Evolutionary conservation across 345 rosid genomes (phyloP), one percentile per base, ranked within the genome.

Genomic region (Acer saccharum): DNA sequence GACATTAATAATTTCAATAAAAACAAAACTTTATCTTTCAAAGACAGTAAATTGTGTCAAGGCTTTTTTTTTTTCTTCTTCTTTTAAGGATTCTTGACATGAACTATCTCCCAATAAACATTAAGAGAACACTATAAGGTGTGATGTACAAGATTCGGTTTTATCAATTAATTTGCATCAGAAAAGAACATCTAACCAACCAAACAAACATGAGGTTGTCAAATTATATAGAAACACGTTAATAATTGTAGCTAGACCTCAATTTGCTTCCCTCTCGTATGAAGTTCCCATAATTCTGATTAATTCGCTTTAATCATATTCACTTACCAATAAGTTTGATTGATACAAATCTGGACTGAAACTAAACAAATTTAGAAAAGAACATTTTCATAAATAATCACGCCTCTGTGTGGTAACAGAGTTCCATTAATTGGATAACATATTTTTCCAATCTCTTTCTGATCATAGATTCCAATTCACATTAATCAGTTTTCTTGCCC

Each of bases 401-500:
- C 0, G 50, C 50, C 62, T 44, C 29, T 12, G 43, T 4, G 71
- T 35, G 50, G 29, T 18, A 48, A 6, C 71, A 29, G 50, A 72
- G 50, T 73, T 55, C 39, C 69, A 68, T 43, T 18, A 68, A 41
- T 74, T 77, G 72, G 72, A 72, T 10, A 66, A 41, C 55, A 74
- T 50, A 48, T 41, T 70, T 70, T 58, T 62, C 71, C 25, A 71
- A 54, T 17, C n/a, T 11, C 64, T 69, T 35, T 60, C 63, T 7
- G 27, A 41, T 55, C 58, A 63, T 29, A 57, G 62, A 60, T 60
- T 72, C 80, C 77, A 74, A 75, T 70, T 78, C 72, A 29, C 71
- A 66, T 27, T 58, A 17, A 43, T 43, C 46, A 43, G 46, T 29
- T 60, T 70, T 35, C 63, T 55, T 21, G 12, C n/a, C 72, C 44